Evolutionary conservation across 768 basidiomycete species (phyloP).

Genomic region (Suillus fuscotomentosus): DNA sequence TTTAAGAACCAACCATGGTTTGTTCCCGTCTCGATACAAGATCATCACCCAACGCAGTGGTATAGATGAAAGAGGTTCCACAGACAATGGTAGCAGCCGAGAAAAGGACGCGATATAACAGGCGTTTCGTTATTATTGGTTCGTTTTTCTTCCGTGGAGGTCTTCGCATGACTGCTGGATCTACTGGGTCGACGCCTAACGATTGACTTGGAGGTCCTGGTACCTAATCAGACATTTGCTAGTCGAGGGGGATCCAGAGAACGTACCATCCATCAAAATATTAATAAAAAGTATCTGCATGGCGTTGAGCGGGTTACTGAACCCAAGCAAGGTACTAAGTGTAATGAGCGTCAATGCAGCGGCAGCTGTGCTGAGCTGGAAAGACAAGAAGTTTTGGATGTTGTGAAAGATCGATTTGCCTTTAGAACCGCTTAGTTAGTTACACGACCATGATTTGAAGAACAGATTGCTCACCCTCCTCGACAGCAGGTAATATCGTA

Average conservation of each 20-base stretch:
- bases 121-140: slow-evolving; percentile 73
- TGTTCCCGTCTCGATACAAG: slow-evolving; percentile 85
- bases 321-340: slow-evolving; percentile 83
- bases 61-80: slow-evolving; percentile 86
- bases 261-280: slow-evolving; percentile 93
- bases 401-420: slow-evolving; percentile 99
- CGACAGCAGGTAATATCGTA: slow-evolving; percentile 90
- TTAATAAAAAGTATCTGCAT: slow-evolving; percentile 99
- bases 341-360: slow-evolving; percentile 95
- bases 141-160: slow-evolving; percentile 94
- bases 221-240: not conserved
- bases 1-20: slow-evolving; percentile 74
- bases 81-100: slow-evolving; percentile 89
- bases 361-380: slow-evolving; percentile 97
- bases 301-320: slow-evolving; percentile 91
- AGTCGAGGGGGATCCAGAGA: not conserved
- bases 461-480: slow-evolving; percentile 62
- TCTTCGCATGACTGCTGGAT: slow-evolving; percentile 87
- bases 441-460: not conserved
- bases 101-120: slow-evolving; percentile 84
- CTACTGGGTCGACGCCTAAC: slow-evolving; percentile 94
- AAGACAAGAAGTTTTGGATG: slow-evolving; percentile 96
- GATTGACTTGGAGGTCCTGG: slow-evolving; percentile 93
- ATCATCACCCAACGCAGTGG: slow-evolving; percentile 80
- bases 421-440: slow-evolving; percentile 24